A percentile compares a stretch with the other conserved stretches of the same genome.
phyloP scores from a whole-genome alignment of 2,329 filamentous ascomycete species.

The Neofusicoccum laricinum region DNA sequence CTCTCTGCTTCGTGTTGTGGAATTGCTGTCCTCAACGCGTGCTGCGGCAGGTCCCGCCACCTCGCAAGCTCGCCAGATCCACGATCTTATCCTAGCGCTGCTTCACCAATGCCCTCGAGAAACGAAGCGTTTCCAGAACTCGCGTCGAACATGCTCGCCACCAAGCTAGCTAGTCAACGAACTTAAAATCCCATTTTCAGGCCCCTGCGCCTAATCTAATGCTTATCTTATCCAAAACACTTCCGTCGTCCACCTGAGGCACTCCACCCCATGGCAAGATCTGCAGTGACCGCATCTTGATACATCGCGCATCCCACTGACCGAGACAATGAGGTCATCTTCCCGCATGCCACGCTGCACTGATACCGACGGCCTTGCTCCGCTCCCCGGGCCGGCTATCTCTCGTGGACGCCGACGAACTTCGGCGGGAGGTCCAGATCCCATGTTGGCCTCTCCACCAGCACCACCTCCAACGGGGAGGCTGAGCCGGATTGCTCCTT shows the following conservation, averaged over 20 bases:
- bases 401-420: slow-evolving; percentile 44
- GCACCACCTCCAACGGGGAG: slow-evolving; percentile 68
- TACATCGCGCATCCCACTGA: slow-evolving; percentile 1
- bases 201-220: slow-evolving; percentile 8
- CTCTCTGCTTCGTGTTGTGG: slow-evolving; percentile 6
- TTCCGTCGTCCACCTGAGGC: slow-evolving; percentile 8
- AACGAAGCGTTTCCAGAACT: not conserved
- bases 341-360: not conserved
- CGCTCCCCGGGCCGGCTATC: not conserved
- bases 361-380: not conserved
- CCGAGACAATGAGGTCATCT: slow-evolving; percentile 10
- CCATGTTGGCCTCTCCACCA: slow-evolving; percentile 84
- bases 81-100: not conserved
- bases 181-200: not conserved
- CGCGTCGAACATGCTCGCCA: not conserved
- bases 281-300: slow-evolving; percentile 9
- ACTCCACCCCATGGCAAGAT: not conserved
- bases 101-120: not conserved
- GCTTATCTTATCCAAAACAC: slow-evolving; percentile 16
- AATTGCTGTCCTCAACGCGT: not conserved
- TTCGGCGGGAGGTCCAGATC: slow-evolving; percentile 74
- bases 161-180: not conserved
- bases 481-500: slow-evolving; percentile 22
- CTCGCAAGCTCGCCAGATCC: not conserved
- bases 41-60: not conserved